Evolutionary conservation across 1,284 basidiomycete species (phyloP), one percentile per base, ranked within the genome.

Genomic region (Xerocomus amazonicus): DNA sequence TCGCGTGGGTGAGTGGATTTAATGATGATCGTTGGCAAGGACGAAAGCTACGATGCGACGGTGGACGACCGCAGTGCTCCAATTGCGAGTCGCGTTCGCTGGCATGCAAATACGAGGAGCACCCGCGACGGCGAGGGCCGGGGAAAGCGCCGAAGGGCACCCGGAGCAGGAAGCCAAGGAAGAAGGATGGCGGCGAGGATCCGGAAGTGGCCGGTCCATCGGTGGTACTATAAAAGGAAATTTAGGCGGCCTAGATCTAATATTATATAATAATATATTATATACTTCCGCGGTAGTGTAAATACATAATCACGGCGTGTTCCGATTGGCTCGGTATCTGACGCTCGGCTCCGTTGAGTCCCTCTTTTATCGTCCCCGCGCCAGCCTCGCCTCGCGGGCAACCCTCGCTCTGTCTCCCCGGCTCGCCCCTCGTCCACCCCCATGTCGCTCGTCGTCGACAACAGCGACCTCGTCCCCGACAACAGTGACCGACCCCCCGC

Each of bases 31-130:
- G 19, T 23, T 41, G 53, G 23, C 40, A 60, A 89, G 85, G 74
- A 45, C 80, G 87, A 48, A 89, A 89, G 65, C 74, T 88, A 53
- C 75, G 79, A 14, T 89, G 86, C 68, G 80, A 85, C 59, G 86
- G 85, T 4, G 70, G 65, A 6, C 73, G 72, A 51, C 86, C 85
- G 29, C 65, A 69, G 7, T 89, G 87, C 58, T 69, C 65, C 12
- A 80, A 83, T 56, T 89, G 86, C 66, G 60, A 56, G 23, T 71
- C 71, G 27, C 78, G 79, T 29, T 61, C 68, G 45, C 65, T 71
- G 47, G 56, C 62, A 38, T 89, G 86, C 63, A 63, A 62, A 48
- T 89, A 87, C 67, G 76, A 74, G 38, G 64, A 68, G 17, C 63
- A 73, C 17, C 73, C 75, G n/a, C 73, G 77, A 62, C 76, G 85